A percentile compares a stretch with the other conserved stretches of the same genome.
These are phyloP conservation scores for Kwoniella sp. DNA, from an alignment of 768 basidiomycete species.

Conservation along the genomic window DNA sequence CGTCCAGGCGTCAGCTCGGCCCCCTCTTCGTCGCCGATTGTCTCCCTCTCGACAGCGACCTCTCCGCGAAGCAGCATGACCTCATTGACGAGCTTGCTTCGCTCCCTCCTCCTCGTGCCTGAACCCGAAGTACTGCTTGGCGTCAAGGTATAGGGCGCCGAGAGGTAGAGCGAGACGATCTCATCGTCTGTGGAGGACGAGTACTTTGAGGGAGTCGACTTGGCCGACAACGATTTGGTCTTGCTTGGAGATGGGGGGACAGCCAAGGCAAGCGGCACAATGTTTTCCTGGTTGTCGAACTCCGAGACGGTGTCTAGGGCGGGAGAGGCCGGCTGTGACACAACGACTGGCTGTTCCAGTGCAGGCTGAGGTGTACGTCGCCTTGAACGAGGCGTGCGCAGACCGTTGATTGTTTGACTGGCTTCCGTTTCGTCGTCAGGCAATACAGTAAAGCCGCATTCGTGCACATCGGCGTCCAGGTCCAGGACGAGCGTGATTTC, in stretches of 20 bases:
- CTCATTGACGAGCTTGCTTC: slow-evolving; percentile 22
- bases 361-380: neutral
- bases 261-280: slow-evolving; percentile 13
- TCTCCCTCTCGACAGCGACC: slow-evolving; percentile 1
- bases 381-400: slow-evolving; percentile 2
- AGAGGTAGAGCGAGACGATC: slow-evolving; percentile 10
- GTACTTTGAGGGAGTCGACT: slow-evolving; percentile 8
- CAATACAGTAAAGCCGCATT: slow-evolving; percentile 12
- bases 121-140: slow-evolving; percentile 4
- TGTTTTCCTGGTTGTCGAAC: slow-evolving; percentile 41
- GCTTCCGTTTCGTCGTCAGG: neutral
- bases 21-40: slow-evolving; percentile 2
- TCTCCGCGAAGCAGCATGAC: slow-evolving; percentile 11
- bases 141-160: slow-evolving; percentile 6
- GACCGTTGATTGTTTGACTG: neutral
- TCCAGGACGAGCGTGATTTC: neutral
- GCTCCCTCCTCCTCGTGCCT: slow-evolving; percentile 13
- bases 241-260: slow-evolving; percentile 1
- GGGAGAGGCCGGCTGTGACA: neutral
- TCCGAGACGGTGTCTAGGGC: neutral
- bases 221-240: neutral
- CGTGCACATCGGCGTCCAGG: slow-evolving; percentile 4
- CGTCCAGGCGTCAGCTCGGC: slow-evolving; percentile 26
- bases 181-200: slow-evolving; percentile 1
- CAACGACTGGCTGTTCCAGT: neutral